Conservation (phyloP, 1,139 yeast genomes). For the Saccharomyces hybrid region DNA sequence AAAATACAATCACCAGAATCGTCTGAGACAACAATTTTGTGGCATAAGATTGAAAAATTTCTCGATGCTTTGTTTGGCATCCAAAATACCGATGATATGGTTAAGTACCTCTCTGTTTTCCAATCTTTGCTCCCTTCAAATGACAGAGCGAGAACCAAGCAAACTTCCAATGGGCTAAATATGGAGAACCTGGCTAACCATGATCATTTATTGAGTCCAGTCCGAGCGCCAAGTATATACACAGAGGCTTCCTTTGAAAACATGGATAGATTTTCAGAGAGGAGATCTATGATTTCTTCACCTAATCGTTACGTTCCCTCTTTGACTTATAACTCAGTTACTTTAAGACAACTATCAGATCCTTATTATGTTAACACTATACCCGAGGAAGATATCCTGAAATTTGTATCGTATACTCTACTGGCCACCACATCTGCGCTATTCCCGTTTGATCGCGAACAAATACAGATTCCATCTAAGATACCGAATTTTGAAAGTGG, state of each 20-base stretch:
- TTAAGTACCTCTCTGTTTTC: slow-evolving; percentile 15
- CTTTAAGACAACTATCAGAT: slow-evolving; percentile 25
- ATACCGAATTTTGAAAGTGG: slow-evolving; percentile 55
- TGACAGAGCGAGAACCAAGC: not conserved
- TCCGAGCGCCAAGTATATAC: slow-evolving; percentile 21
- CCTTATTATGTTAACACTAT: slow-evolving; percentile 28
- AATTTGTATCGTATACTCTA: slow-evolving; percentile 57
- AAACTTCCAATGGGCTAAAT: slow-evolving; percentile 8
- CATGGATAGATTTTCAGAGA: slow-evolving; percentile 32
- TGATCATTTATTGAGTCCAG: slow-evolving; percentile 15
- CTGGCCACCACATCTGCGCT: slow-evolving; percentile 65
- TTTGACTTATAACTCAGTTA: slow-evolving; percentile 10
- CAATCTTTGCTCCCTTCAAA: slow-evolving; percentile 11
- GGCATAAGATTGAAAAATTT: slow-evolving; percentile 18
- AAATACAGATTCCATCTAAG: slow-evolving; percentile 40
- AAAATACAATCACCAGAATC: slow-evolving; percentile 13
- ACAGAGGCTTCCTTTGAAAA: slow-evolving; percentile 34
- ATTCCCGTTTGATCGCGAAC: slow-evolving; percentile 41
- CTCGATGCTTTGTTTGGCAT: slow-evolving; percentile 15
- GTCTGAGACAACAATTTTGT: slow-evolving; percentile 11
- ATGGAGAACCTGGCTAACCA: slow-evolving; percentile 14
- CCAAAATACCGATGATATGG: slow-evolving; percentile 14
- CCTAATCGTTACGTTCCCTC: slow-evolving; percentile 8
- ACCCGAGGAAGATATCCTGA: slow-evolving; percentile 46
- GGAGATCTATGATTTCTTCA: slow-evolving; percentile 30